phyloP scores from a whole-genome alignment of 768 basidiomycete genomes.

The Pisolithus orientalis region DNA sequence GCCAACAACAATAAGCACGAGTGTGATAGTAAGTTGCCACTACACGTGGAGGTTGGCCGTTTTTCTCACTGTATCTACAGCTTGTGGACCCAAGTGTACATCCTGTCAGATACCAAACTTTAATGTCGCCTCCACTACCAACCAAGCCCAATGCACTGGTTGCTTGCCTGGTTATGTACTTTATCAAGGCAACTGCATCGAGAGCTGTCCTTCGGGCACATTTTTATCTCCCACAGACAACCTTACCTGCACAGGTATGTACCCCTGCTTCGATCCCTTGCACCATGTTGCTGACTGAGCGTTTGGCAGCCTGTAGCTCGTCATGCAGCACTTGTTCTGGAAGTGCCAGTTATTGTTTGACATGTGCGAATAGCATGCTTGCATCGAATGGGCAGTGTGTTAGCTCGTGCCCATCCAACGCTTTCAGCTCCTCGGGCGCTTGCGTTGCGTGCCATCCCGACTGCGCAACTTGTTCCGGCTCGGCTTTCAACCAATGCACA shows the following conservation, averaged over 20 bases:
- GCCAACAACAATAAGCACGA: conserved; percentile 79
- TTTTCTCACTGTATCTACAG: conserved; percentile 30
- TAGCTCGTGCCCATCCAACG: conserved; percentile 64
- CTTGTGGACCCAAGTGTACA: conserved; percentile 79
- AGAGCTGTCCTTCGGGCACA: conserved; percentile 64
- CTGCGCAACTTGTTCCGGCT: conserved; percentile 77
- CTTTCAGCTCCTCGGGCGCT: conserved; percentile 56
- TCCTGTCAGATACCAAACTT: conserved; percentile 73
- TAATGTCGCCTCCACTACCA: conserved; percentile 55
- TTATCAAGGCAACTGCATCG: conserved; percentile 62
- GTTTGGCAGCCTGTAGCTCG: conserved; percentile 54
- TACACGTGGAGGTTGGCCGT: neutral
- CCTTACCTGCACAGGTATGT: conserved; percentile 66
- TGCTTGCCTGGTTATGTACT: conserved; percentile 77
- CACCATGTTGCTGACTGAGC: conserved; percentile 5
- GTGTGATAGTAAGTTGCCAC: conserved; percentile 58
- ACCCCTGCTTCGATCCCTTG: neutral
- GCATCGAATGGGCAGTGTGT: conserved; percentile 73
- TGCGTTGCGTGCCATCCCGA: conserved; percentile 83
- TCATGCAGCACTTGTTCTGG: conserved; percentile 70
- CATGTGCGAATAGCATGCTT: conserved; percentile 60
- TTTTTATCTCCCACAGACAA: conserved; percentile 70
- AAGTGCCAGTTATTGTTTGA: conserved; percentile 62
- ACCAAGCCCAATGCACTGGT: conserved; percentile 65
- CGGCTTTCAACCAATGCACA: conserved; percentile 72